Conservation (phyloP, 495 filamentous ascomycete genomes). For the Penicillium coprophilum region DNA sequence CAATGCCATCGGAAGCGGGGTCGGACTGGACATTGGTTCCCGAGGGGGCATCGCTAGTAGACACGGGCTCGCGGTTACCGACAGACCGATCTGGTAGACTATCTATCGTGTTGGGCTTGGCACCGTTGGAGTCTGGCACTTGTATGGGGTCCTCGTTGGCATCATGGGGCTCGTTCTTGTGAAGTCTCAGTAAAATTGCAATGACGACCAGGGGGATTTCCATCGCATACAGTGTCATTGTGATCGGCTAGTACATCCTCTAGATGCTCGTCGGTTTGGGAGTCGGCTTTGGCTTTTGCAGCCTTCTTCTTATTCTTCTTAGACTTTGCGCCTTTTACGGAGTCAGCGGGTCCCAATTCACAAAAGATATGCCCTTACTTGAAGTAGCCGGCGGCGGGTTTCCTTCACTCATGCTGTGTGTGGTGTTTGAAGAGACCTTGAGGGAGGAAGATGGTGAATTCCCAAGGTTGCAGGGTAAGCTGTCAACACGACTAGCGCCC, state of each 20-base stretch:
- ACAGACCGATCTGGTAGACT: constrained; percentile 6
- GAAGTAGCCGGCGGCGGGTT: constrained; percentile 20
- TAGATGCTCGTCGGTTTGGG: constrained; percentile 18
- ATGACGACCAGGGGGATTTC: background rate
- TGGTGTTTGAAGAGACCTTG: constrained; percentile 2
- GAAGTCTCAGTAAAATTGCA: constrained; percentile 14
- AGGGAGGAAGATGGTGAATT: constrained; percentile 10
- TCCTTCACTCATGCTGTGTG: constrained; percentile 39
- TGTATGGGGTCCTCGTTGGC: constrained; percentile 11
- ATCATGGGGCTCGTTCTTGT: constrained; percentile 21
- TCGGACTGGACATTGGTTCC: constrained; percentile 14
- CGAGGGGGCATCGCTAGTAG: constrained; percentile 15
- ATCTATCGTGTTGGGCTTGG: constrained; percentile 21
- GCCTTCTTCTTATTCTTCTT: constrained; percentile 72
- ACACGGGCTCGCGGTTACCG: constrained; percentile 11
- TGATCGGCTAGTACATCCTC: constrained; percentile 17
- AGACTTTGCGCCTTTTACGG: constrained; percentile 51
- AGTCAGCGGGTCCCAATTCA: constrained; percentile 12
- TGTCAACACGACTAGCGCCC: constrained; percentile 46
- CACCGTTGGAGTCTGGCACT: constrained; percentile 15
- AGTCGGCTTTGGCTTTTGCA: constrained; percentile 38
- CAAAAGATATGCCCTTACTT: constrained; percentile 20
- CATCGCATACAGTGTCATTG: constrained; percentile 17
- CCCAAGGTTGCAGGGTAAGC: constrained; percentile 27
- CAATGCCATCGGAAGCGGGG: constrained; percentile 30